Base-by-base conservation (phyloP, 169 alveolate species). In the Cytauxzoon felis region DNA sequence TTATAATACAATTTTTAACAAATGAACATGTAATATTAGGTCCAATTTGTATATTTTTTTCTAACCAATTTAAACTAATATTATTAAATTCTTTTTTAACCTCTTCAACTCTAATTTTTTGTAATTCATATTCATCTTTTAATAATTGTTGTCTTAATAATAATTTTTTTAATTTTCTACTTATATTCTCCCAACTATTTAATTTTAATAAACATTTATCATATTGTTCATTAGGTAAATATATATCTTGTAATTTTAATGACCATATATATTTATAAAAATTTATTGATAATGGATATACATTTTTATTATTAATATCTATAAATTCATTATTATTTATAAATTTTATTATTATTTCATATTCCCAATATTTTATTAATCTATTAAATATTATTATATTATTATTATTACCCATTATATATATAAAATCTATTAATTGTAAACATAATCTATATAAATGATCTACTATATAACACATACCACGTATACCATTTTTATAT, bases 161-260 rank as follows among this genome's bases (percentile, higher is more conserved):
- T 13, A 73, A 64, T 30, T 51, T 63, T 63, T 73, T 73, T n/a
- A n/a, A n/a, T n/a, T n/a, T n/a, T n/a, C n/a, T n/a, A n/a, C n/a
- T n/a, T n/a, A n/a, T n/a, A n/a, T n/a, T n/a, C n/a, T n/a, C n/a
- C 70, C 81, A 58, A 29, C 34, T 52, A 1, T 33, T 26, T 32
- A 73, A 16, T 51, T 58, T n/a, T 11, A 42, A 47, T 5, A 63
- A 16, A 26, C 62, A 47, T 48, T 40, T 56, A 26, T 73, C 54
- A 23, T 73, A 73, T 56, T 73, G 83, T 54, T 73, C 83, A 16
- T 13, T 47, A 7, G 83, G 83, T 29, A 64, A 43, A 61, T 57
- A 73, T 16, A 73, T 56, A 47, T 73, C 83, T 18, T 40, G 16
- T 9, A 73, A 33, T 19, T 41, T 66, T 30, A 63, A 23, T 29